These are phyloP conservation scores for Colletotrichum spaethianum DNA, from an alignment of 2,329 filamentous ascomycete species.

Conservation along the genomic window DNA sequence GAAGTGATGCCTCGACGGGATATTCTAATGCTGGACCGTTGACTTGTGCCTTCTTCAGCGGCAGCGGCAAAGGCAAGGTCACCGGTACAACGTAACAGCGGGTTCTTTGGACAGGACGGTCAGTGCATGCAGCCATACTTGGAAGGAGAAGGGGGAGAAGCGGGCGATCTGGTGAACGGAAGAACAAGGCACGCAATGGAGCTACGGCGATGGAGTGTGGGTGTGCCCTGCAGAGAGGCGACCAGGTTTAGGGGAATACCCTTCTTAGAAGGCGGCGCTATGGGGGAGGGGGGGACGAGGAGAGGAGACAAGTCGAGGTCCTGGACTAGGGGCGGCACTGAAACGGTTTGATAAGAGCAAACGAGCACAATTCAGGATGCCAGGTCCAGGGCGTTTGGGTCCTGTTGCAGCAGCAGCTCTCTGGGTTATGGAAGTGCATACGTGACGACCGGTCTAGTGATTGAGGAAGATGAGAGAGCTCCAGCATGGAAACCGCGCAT, in stretches of 20 bases:
- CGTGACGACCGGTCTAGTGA: slow-evolving; percentile 4
- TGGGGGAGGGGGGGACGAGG: slow-evolving; percentile 31
- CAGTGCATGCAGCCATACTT: slow-evolving; percentile 63
- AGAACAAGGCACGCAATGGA: slow-evolving; percentile 42
- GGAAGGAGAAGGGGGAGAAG: slow-evolving; percentile 62
- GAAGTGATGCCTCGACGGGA: slow-evolving; percentile 31
- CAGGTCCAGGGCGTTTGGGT: slow-evolving; percentile 23
- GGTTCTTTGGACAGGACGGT: slow-evolving; percentile 39
- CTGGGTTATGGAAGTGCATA: slow-evolving; percentile 36
- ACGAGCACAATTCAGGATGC: slow-evolving; percentile 32
- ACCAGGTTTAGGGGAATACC: slow-evolving; percentile 41
- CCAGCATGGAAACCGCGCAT: slow-evolving; percentile 18
- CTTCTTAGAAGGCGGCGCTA: slow-evolving; percentile 43
- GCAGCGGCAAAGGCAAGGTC: slow-evolving; percentile 41
- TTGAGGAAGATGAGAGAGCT: background rate
- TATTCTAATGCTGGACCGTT: slow-evolving; percentile 47
- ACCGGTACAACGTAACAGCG: slow-evolving; percentile 34
- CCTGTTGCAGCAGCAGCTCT: slow-evolving; percentile 5
- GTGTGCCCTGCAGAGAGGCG: slow-evolving; percentile 40
- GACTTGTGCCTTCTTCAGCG: slow-evolving; percentile 52
- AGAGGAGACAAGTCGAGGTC: slow-evolving; percentile 32
- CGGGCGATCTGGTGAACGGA: slow-evolving; percentile 53
- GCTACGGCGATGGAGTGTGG: slow-evolving; percentile 44
- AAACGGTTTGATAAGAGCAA: slow-evolving; percentile 42
- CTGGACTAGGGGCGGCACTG: slow-evolving; percentile 37